Evolutionary conservation across 73 alveolate species (phyloP), one percentile per base, ranked within the genome.

Genomic region (Paramecium octaurelia): DNA sequence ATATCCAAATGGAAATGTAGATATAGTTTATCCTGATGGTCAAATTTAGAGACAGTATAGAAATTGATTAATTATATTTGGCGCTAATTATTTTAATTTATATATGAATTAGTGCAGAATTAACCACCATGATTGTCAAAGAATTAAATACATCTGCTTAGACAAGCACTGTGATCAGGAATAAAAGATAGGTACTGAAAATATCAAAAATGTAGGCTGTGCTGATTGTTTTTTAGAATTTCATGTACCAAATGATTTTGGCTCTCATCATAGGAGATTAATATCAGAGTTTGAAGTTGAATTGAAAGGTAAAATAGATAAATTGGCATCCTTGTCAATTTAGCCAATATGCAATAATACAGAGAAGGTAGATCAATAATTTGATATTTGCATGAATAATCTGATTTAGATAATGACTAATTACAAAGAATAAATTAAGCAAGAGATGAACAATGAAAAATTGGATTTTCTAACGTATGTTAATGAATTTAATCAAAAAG

Each of bases 1-100:
- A 70, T 89, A 89, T 89, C 71, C 86, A 18, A 71, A 89, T 89
- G 94, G 94, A 16, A 89, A 71, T 70, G 85, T 80, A 18, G 91
- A 80, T 80, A 48, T 80, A 10, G 24, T 80, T 18, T 80, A 80
- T 44, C 91, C 91, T 43, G 91, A 80, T 80, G 91, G 91, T 21
- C 57, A 80, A 76, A 80, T 40, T 1, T 42, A 44, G 21, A 80
- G 91, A 80, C 27, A 23, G 20, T 80, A 14, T 42, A 75, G n/a
- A 8, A 75, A 75, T 35, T 75, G 88, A 75, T 29, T 75, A 35
- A 64, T 31, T 54, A 54, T 54, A 54, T 54, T 54, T 54, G 69
- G 69, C 69, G 31, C 69, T 54, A 54, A n/a, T 54, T 54, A 54
- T 54, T 54, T 64, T 64, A 64, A 31, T 31, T 64, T 64, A 12